A percentile compares a stretch with the other conserved stretches of the same genome.
These are phyloP conservation scores for Aphanomyces euteiches DNA, from an alignment of 352 stramenopile species.

Conservation along the genomic window DNA sequence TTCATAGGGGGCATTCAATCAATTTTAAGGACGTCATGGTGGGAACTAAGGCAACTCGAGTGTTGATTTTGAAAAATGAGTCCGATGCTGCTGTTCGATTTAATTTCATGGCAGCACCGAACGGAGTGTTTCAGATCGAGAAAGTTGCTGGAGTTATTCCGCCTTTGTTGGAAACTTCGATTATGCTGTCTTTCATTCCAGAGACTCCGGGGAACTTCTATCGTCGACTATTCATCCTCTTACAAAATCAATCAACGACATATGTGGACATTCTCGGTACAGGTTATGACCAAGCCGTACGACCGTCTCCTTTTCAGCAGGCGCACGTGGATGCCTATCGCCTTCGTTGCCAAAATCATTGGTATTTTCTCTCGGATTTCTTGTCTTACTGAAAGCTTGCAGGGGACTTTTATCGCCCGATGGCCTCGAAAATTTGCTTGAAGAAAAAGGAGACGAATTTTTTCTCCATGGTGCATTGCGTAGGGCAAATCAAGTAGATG, in stretches of 20 bases:
- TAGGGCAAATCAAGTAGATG: slow-evolving; percentile 15
- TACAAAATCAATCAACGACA: slow-evolving; percentile 80
- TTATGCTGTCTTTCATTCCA: slow-evolving; percentile 81
- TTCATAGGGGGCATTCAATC: slow-evolving; percentile 52
- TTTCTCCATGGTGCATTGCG: slow-evolving; percentile 59
- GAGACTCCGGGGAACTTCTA: slow-evolving; percentile 89
- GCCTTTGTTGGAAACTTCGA: slow-evolving; percentile 62
- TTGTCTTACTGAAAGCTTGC: slow-evolving; percentile 30
- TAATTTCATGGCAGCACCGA: slow-evolving; percentile 67
- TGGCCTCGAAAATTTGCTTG: slow-evolving; percentile 70
- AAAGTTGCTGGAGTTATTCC: slow-evolving; percentile 72
- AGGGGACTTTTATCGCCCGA: slow-evolving; percentile 74
- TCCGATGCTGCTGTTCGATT: slow-evolving; percentile 67
- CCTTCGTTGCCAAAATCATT: slow-evolving; percentile 36
- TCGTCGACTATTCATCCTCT: slow-evolving; percentile 74
- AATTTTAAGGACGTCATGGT: slow-evolving; percentile 89
- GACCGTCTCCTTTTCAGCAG: slow-evolving; percentile 88
- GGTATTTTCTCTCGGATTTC: slow-evolving; percentile 8
- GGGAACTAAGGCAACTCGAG: slow-evolving; percentile 49
- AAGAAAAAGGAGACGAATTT: slow-evolving; percentile 60
- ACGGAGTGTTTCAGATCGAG: slow-evolving; percentile 85
- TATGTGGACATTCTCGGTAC: slow-evolving; percentile 89
- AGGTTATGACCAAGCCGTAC: slow-evolving; percentile 82
- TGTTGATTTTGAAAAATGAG: slow-evolving; percentile 82
- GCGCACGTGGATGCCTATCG: slow-evolving; percentile 88